These are phyloP conservation scores for Echinochloa phyllopogon DNA, from an alignment of 176 grass and related monocot species.

Conservation along the genomic window DNA sequence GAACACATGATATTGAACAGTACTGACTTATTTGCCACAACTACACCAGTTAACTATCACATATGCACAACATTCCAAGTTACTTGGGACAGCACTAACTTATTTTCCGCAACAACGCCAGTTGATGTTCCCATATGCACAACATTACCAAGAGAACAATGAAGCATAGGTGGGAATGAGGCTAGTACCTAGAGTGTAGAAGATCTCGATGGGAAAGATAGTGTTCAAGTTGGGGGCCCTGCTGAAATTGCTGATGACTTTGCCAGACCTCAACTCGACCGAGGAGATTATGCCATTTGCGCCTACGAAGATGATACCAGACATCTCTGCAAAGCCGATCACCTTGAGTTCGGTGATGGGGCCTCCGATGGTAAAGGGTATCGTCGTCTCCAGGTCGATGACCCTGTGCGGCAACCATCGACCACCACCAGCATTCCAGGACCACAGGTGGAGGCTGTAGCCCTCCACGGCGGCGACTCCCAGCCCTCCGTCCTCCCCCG, in stretches of 20 bases:
- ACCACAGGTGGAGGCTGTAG: neutral
- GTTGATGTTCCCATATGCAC: too few relatives aligned
- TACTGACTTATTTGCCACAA: too few relatives aligned
- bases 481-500: neutral
- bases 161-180: neutral
- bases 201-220: neutral
- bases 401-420: neutral
- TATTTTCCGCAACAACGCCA: too few relatives aligned
- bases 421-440: neutral
- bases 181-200: neutral
- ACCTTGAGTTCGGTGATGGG: neutral
- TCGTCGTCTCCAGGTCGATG: neutral
- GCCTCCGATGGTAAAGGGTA: neutral
- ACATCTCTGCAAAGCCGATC: neutral
- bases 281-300: neutral
- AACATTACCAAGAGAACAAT: too few relatives aligned
- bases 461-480: neutral
- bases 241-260: neutral
- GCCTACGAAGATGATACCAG: neutral
- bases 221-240: neutral
- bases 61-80: neutral
- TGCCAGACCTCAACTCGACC: neutral
- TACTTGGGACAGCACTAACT: too few relatives aligned
- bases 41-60: too few relatives aligned
- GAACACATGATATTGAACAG: too few relatives aligned